These are phyloP conservation scores for Hippophae gyantsensis DNA, from an alignment of 306 rosid species.

Conservation along the genomic window DNA sequence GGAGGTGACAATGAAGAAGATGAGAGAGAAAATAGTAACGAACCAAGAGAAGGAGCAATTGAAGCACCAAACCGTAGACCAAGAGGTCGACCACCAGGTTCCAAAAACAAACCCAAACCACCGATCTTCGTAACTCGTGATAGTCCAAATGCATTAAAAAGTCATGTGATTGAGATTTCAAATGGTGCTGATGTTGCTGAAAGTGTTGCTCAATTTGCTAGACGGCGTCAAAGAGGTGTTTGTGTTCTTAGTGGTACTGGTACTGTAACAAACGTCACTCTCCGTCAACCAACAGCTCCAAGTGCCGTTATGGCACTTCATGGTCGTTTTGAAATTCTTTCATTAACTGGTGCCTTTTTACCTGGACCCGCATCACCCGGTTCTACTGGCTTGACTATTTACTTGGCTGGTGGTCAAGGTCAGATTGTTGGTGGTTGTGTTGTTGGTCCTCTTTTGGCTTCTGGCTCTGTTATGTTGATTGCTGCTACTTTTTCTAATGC, in stretches of 20 bases:
- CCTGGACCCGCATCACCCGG: constrained; percentile 65
- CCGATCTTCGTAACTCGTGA: constrained; percentile 72
- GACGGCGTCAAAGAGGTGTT: constrained; percentile 63
- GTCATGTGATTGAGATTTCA: constrained; percentile 86
- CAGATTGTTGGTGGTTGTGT: constrained; percentile 74
- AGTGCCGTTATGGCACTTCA: constrained; percentile 57
- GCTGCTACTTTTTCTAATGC: constrained; percentile 80
- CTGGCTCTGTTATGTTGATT: constrained; percentile 69
- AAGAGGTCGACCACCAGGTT: constrained; percentile 63
- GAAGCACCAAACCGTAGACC: constrained; percentile 47
- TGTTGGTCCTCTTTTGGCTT: constrained; percentile 60
- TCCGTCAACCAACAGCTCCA: constrained; percentile 53
- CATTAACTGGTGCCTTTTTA: constrained; percentile 53
- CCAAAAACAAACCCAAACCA: constrained; percentile 71
- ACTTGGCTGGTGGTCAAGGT: constrained; percentile 68
- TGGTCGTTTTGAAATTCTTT: constrained; percentile 71
- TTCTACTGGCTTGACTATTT: constrained; percentile 60
- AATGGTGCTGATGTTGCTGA: constrained; percentile 56
- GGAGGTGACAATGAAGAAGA: constrained; percentile 29
- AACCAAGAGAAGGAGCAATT: constrained; percentile 60
- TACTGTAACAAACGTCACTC: constrained; percentile 54
- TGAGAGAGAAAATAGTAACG: constrained; percentile 56
- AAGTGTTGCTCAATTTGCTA: constrained; percentile 53
- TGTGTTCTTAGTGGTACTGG: constrained; percentile 64
- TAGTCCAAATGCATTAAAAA: constrained; percentile 74